phyloP scores from a whole-genome alignment of 2,329 filamentous ascomycete species.

The Aspergillus fischeri region DNA sequence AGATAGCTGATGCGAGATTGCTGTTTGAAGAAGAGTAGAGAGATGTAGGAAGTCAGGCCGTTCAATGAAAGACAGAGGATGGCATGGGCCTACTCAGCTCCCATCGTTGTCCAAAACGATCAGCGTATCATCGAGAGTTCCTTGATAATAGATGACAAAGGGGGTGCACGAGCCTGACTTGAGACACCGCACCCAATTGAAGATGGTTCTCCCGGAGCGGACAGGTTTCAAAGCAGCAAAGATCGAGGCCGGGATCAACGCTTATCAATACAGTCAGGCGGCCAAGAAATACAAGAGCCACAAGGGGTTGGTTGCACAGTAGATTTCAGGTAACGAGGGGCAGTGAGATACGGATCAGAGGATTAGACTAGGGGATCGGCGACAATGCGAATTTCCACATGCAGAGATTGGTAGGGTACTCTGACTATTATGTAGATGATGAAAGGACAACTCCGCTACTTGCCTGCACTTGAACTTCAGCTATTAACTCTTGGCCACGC shows the following conservation, averaged over 20 bases:
- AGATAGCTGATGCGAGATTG: neutral
- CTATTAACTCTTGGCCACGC: neutral
- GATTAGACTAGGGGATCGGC: neutral
- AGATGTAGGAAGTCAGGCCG: neutral
- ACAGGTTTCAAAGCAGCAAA: neutral
- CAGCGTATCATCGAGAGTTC: constrained; percentile 5
- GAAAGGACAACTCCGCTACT: neutral
- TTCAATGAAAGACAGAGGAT: neutral
- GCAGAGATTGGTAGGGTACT: neutral
- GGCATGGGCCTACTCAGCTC: constrained; percentile 11
- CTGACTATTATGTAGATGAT: neutral
- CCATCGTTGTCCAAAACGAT: constrained; percentile 14
- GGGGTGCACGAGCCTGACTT: constrained; percentile 1
- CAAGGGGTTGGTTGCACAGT: neutral
- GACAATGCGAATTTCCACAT: neutral
- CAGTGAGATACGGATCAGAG: neutral
- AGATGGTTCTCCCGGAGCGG: neutral
- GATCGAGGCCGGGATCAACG: neutral
- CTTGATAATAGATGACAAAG: constrained; percentile 2
- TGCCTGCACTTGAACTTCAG: neutral
- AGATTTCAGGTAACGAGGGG: neutral
- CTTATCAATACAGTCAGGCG: neutral
- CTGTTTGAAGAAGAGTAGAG: neutral
- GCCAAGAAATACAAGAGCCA: neutral
- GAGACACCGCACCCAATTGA: constrained; percentile 7